Conservation (phyloP, 2,329 filamentous ascomycete species). For the Aspergillus udagawae region DNA sequence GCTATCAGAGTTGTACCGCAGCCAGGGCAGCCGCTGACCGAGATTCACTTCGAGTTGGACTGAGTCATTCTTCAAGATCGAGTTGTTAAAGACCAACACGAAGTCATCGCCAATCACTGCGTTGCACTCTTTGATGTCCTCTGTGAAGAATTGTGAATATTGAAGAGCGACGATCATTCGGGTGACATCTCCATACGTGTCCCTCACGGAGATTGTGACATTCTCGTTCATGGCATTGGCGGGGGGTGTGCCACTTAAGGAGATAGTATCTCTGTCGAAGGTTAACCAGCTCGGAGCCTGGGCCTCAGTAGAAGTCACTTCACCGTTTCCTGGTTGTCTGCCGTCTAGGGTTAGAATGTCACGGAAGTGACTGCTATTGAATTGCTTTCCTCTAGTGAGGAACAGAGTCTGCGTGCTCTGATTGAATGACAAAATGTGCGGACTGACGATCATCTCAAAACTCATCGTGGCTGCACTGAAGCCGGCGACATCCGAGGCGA, state of each 20-base stretch:
- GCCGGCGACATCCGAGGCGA: conserved; percentile 75
- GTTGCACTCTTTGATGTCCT: conserved; percentile 43
- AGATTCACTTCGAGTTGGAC: conserved; percentile 44
- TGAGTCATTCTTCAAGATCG: conserved; percentile 38
- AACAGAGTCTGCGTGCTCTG: conserved; percentile 56
- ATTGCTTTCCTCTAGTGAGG: conserved; percentile 49
- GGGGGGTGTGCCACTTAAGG: conserved; percentile 62
- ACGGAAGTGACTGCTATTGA: conserved; percentile 53
- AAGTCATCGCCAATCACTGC: conserved; percentile 50
- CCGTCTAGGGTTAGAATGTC: conserved; percentile 57
- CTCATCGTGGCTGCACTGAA: conserved; percentile 64
- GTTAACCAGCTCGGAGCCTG: conserved; percentile 65
- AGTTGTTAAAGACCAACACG: conserved; percentile 44
- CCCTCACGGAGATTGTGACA: conserved; percentile 57
- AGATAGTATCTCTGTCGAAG: conserved; percentile 60
- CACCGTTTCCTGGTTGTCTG: conserved; percentile 43
- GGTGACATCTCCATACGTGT: conserved; percentile 58
- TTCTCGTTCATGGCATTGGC: conserved; percentile 56
- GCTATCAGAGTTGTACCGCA: conserved; percentile 46
- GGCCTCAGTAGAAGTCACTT: conserved; percentile 52
- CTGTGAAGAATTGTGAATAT: conserved; percentile 42
- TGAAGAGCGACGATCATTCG: conserved; percentile 52
- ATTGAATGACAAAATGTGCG: conserved; percentile 64
- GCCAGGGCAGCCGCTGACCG: conserved; percentile 42
- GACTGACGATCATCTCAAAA: conserved; percentile 70